Base-by-base conservation (phyloP, 73 alveolate genomes). In the Paraurostyla sp. region DNA sequence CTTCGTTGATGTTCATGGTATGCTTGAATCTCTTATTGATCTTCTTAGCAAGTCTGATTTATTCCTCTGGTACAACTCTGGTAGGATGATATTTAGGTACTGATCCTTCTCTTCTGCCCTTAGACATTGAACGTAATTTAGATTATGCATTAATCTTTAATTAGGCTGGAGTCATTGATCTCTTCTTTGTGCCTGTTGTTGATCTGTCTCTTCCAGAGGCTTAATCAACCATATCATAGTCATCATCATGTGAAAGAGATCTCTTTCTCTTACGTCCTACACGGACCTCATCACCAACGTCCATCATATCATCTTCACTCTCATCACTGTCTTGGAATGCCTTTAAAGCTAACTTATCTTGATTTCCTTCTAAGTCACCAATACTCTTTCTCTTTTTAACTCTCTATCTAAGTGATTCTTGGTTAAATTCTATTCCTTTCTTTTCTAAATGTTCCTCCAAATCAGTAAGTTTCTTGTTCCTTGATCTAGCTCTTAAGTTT, bases 21-120 rank as follows among this genome's bases (percentile, higher is more conserved):
- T 93, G 85, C 92, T 95, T 95, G 92, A 95, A 93, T 90, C 91
- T 93, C 93, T 92, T 95, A 80, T 96, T 96, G 56, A 95, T 96
- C 93, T 97, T 97, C 86, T 85, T 91, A 50, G 92, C 95, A 51
- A 95, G 87, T 87, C 94, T 86, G 40, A 41, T 62, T 43, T 76
- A 83, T 41, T 76, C 94, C 58, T 90, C 94, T 80, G 94, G 93
- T 27, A 75, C 96, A n/a, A 78, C 76, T 80, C 88, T 93, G 57
- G 68, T 75, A 29, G 91, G 88, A 42, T 76, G 81, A 35, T 80
- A 62, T 30, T 73, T 73, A 41, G 96, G 96, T 35, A 62, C 94
- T n/a, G 95, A 52, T 32, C 98, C 98, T 75, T 91, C 96, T 42
- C 90, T 80, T 84, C 98, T 89, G 29, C 93, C 82, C 82, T 86